Conservation (phyloP, 2,329 filamentous ascomycete species). For the Monosporascus sp. region DNA sequence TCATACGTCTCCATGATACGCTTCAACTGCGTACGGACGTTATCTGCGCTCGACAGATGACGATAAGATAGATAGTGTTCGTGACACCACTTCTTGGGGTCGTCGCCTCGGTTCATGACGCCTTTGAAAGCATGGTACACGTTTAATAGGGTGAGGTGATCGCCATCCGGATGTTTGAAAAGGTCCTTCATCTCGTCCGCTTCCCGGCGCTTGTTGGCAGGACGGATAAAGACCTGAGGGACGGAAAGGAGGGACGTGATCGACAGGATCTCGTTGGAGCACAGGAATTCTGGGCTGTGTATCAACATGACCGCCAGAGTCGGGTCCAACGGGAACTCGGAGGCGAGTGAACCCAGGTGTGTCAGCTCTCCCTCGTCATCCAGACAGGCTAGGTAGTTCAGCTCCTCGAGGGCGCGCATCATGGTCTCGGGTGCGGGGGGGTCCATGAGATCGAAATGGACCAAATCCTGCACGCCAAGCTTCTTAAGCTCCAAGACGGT, state of each 20-base stretch:
- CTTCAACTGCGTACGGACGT: constrained; percentile 84
- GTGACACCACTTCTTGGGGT: constrained; percentile 89
- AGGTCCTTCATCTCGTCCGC: constrained; percentile 97
- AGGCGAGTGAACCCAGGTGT: constrained; percentile 75
- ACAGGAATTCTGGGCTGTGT: constrained; percentile 95
- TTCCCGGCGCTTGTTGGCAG: constrained; percentile 76
- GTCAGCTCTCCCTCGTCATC: constrained; percentile 96
- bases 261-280: constrained; percentile 95
- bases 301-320: constrained; percentile 96
- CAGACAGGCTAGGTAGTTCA: constrained; percentile 94
- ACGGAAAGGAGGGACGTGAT: constrained; percentile 92
- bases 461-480: constrained; percentile 88
- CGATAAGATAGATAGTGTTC: constrained; percentile 92
- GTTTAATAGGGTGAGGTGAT: constrained; percentile 93
- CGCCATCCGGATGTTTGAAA: constrained; percentile 88
- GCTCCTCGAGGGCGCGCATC: constrained; percentile 94
- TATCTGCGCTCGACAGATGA: constrained; percentile 86
- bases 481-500: constrained; percentile 97
- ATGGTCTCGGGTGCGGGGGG: constrained; percentile 95
- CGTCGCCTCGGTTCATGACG: constrained; percentile 56
- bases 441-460: constrained; percentile 99
- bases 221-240: constrained; percentile 88
- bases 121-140: constrained; percentile 97
- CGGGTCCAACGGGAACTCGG: constrained; percentile 92
- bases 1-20: constrained; percentile 94